These are phyloP conservation scores for Bipolaris oryzae DNA, from an alignment of 2,329 filamentous ascomycete genomes.

Conservation along the genomic window DNA sequence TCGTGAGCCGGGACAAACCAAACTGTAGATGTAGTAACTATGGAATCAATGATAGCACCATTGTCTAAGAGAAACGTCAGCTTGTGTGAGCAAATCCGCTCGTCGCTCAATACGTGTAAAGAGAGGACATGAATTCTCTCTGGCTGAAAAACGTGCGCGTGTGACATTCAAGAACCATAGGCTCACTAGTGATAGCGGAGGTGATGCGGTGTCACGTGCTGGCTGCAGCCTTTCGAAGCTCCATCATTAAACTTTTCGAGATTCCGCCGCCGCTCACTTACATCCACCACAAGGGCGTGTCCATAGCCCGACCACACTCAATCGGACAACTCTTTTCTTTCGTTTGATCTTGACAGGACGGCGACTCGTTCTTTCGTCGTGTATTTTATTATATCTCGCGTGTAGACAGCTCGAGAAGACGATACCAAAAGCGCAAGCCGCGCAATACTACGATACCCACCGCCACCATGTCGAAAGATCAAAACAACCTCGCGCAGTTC, in stretches of 20 bases:
- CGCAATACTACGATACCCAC: slow-evolving; percentile 23
- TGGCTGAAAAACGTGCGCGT: neutral
- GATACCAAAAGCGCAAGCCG: slow-evolving; percentile 28
- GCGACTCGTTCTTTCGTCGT: slow-evolving; percentile 7
- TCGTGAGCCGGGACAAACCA: neutral
- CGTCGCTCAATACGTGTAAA: too few species aligned
- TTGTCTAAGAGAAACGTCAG: neutral
- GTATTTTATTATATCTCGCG: slow-evolving; percentile 13
- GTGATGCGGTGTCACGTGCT: slow-evolving; percentile 20
- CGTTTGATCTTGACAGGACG: slow-evolving; percentile 15
- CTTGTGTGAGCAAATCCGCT: neutral
- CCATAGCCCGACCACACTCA: slow-evolving; percentile 27
- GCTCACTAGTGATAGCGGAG: neutral
- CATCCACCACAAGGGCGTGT: slow-evolving; percentile 31
- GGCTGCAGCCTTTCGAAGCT: slow-evolving; percentile 17
- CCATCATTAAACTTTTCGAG: slow-evolving; percentile 18
- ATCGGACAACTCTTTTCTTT: slow-evolving; percentile 13
- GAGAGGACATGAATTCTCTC: neutral
- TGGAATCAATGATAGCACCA: neutral
- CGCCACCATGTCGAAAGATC: slow-evolving; percentile 35
- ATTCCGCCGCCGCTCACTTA: slow-evolving; percentile 22
- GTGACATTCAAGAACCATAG: neutral
- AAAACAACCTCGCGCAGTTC: slow-evolving; percentile 85
- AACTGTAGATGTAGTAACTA: neutral
- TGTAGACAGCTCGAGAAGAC: slow-evolving; percentile 15